phyloP scores from a whole-genome alignment of 495 filamentous ascomycete species.

The Hypoxylon fuscum region DNA sequence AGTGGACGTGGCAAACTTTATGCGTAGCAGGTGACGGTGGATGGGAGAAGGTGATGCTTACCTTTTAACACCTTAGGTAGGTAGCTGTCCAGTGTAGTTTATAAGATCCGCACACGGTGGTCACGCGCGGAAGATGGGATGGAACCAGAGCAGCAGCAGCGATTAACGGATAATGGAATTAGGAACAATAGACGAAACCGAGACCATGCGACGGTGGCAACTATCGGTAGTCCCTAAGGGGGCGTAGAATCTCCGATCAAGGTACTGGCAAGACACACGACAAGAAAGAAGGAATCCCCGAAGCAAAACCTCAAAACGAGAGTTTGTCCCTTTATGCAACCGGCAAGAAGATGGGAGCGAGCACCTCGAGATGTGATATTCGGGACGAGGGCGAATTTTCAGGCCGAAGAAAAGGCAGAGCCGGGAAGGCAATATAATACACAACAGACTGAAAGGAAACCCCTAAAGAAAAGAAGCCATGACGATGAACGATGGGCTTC shows the following conservation, averaged over 20 bases:
- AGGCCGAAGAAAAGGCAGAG: constrained; percentile 38
- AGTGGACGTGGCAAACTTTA: constrained; percentile 12
- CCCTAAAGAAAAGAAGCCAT: constrained; percentile 57
- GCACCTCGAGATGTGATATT: constrained; percentile 2
- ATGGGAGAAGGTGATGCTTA: constrained; percentile 17
- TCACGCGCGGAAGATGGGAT: constrained; percentile 23
- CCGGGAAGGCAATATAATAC: constrained; percentile 41
- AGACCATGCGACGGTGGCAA: constrained; percentile 40
- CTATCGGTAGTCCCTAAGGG: constrained; percentile 18
- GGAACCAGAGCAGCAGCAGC: constrained; percentile 17
- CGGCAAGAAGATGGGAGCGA: constrained; percentile 8
- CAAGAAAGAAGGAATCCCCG: constrained; percentile 41
- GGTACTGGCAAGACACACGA: background rate
- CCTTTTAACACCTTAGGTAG: too few species aligned
- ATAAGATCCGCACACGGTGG: constrained; percentile 19
- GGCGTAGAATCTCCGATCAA: constrained; percentile 12
- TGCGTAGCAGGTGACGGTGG: background rate
- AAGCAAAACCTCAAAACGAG: constrained; percentile 29
- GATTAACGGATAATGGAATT: constrained; percentile 31
- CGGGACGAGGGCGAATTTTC: background rate
- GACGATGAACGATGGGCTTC: constrained; percentile 47
- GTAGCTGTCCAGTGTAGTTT: constrained; percentile 15
- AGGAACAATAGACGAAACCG: constrained; percentile 36
- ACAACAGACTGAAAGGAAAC: constrained; percentile 45
- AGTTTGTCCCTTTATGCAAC: constrained; percentile 31